Evolutionary conservation across 225 moss, liverwort and hornwort species (phyloP), one percentile per base, ranked within the genome.

Genomic region (Pseudisothecium myosuroides): DNA sequence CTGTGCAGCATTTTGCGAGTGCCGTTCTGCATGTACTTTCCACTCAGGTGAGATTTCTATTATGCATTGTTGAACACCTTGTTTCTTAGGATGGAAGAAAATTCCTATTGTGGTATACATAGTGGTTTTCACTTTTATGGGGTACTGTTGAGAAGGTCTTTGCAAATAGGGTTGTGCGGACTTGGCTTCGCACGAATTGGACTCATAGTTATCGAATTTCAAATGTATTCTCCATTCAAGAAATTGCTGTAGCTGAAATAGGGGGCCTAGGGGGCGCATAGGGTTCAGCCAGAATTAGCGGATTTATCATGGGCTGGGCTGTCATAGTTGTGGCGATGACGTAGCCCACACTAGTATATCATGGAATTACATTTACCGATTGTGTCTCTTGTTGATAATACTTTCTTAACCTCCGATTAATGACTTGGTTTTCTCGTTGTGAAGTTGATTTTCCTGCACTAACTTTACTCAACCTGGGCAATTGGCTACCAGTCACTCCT

Each of bases 1-100:
- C 96, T 59, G 97, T 99, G 76, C 98, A 99, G 89, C 98, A 99
- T 89, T 99, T 96, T 91, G 98, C 98, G 82, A 99, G 98, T 93
- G 97, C 98, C 64, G 89, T 95, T 87, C 96, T 99, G 84, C 95
- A 96, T 80, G 98, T 99, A 66, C 97, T 99, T 91, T 99, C 98
- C 73, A 99, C 98, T 90, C 98, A 98, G 98, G 98, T 98, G 85
- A 50, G 62, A 63, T 86, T 90, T 59, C 73, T 89, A 31, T 78
- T 31, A 72, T 82, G 58, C 74, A 64, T 50, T 79, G 28, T 37
- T 82, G 43, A 80, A 62, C 28, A 27, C 58, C 47, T 89, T 56
- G 62, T 74, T 64, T 75, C 31, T 28, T 67, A 83, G 80, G 69
- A 90, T 82, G 87, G 88, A 36, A 81, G 67, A 58, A 78, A 85